Evolutionary conservation across 2,329 filamentous ascomycete species (phyloP), one percentile per base, ranked within the genome.

Genomic region (Talaromyces sp.): DNA sequence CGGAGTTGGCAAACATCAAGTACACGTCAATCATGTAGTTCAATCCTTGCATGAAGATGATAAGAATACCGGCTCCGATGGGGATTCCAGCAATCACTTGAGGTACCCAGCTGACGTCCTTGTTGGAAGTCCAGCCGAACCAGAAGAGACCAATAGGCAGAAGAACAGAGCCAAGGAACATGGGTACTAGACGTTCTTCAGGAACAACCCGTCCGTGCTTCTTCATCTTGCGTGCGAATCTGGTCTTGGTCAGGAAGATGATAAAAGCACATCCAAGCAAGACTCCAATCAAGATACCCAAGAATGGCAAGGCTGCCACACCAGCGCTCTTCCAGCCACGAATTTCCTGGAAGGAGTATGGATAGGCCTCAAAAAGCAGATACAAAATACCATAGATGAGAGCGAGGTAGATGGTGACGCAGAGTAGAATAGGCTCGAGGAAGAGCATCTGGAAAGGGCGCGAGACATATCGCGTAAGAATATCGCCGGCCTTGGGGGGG

Each of bases 91-190:
- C 75, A 5, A 83, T 72, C 0, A 81, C 80, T 33, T 82, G 80
- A 0, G 80, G 78, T 2, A 81, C 79, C 81, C 80, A 83, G 11
- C 72, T 75, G 45, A 82, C 77, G 27, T 73, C 50, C 1, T 75
- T 74, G 62, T 72, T 78, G 0, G 80, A 79, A 0, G 78, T 78
- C 83, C 83, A 85, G 5, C 77, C 81, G 65, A 83, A 83, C 78
- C 80, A 81, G 70, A 83, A 83, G n/a, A 83, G 71, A 60, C 82
- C 81, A 63, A 75, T 71, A 1, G 82, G 81, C 3, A 84, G 70
- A 3, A 80, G 64, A 9, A 80, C 68, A 0, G 76, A 78, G 17
- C 77, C 80, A 25, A 82, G 61, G 61, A 83, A 80, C 78, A 82
- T 81, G 3, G 80, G 79, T 0, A 80, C 72, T 1, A 84, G 75